Evolutionary conservation across 176 grass and related monocot genomes (phyloP), one percentile per base, ranked within the genome.

Genomic region (Oryza meridionalis): DNA sequence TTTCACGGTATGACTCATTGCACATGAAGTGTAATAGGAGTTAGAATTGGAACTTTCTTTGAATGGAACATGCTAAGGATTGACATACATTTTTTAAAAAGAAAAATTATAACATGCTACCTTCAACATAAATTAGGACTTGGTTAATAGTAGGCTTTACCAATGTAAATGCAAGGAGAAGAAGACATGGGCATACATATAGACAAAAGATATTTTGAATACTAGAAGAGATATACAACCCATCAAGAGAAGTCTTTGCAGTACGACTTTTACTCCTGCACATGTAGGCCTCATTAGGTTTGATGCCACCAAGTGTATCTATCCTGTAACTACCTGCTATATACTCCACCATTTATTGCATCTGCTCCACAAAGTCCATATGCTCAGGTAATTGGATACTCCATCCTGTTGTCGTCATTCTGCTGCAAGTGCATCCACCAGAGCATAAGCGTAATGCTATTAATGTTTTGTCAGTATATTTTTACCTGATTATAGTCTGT

Each of bases 1-100:
- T 98, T 31, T 98, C 93, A 53, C 68, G 91, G 96, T 95, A 91
- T 76, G n/a, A 17, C 5, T 50, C 4, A 14, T 51, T 89, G 1
- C 81, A 73, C 7, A 1, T 77, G 65, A 10, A 72, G 16, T 70
- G 15, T 65, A 62, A 47, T 70, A 38, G 55, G 24, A 74, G 17
- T 69, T 79, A 22, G 31, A 19, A 65, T 25, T 11, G 5, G 45
- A 46, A 6, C 50, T 80, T 72, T 19, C 13, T 45, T 77, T 66
- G 59, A 11, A 33, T 49, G 40, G 13, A 46, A 69, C 47, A 65
- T 13, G 31, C 61, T 9, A 81, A 81, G 7, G 50, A 53, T 77
- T 64, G 27, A 13, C 10, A 58, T 49, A 65, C 67, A 29, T 24
- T 8, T 35, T 76, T 77, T 75, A 17, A 22, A 31, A 50, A 71